Evolutionary conservation across 768 basidiomycete species (phyloP).

Genomic region (Tylopilus sp.): DNA sequence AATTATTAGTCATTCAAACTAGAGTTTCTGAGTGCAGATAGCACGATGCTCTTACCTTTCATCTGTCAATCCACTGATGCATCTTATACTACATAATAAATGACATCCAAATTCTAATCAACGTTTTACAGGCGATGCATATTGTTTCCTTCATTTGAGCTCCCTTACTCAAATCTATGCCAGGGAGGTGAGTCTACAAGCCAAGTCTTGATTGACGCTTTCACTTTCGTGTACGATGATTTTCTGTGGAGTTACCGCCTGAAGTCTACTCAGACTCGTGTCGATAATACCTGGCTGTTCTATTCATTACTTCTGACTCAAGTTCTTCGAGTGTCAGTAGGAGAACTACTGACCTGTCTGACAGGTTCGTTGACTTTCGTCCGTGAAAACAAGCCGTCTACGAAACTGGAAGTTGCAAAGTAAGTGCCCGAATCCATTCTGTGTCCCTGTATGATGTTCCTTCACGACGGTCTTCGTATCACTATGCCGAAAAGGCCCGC

Average conservation of each 20-base stretch:
- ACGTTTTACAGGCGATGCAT: constrained; percentile 6
- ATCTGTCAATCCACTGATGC: constrained; percentile 66
- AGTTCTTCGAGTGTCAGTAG: background rate
- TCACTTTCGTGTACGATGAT: constrained; percentile 10
- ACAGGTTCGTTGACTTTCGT: background rate
- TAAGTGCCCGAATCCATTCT: background rate
- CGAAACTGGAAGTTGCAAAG: constrained; percentile 2
- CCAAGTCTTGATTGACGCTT: background rate
- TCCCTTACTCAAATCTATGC: background rate
- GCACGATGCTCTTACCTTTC: constrained; percentile 65
- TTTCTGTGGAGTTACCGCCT: constrained; percentile 86
- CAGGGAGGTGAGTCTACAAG: constrained; percentile 4
- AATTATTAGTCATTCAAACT: constrained; percentile 73
- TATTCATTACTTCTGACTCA: constrained; percentile 51
- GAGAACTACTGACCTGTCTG: constrained; percentile 1
- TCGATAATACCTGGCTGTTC: constrained; percentile 82
- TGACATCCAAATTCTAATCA: background rate
- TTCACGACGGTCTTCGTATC: constrained; percentile 92
- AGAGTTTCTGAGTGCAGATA: constrained; percentile 81
- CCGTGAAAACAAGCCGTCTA: no score
- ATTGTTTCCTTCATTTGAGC: background rate
- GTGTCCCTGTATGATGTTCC: constrained; percentile 14
- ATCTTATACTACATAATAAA: background rate
- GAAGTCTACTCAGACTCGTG: constrained; percentile 48
- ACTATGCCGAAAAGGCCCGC: constrained; percentile 87